A percentile compares a stretch with the other conserved stretches of the same genome.
Conservation (phyloP, 139 green algal species). For the Desmodesmus armatus region DNA sequence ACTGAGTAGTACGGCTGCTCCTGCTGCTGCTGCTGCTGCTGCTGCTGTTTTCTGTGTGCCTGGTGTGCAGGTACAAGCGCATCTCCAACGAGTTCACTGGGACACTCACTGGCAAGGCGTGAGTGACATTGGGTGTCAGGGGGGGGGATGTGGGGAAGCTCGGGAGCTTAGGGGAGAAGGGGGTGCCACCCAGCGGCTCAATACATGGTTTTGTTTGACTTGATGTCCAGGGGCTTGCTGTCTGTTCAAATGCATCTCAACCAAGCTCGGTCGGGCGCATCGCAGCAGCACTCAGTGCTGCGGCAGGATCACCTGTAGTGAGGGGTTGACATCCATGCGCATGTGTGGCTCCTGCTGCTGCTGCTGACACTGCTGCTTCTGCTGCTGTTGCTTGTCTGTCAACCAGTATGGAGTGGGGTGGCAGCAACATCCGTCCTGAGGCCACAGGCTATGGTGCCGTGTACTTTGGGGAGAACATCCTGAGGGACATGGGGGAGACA, state of each 20-base stretch:
- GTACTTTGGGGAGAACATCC: constrained; percentile 74
- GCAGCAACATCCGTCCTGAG: constrained; percentile 82
- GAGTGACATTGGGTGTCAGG: constrained; percentile 31
- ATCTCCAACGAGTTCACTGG: constrained; percentile 68
- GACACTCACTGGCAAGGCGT: constrained; percentile 84
- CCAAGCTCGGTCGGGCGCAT: too few relatives aligned
- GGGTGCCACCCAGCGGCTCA: too few relatives aligned
- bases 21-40: neutral
- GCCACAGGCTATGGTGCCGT: constrained; percentile 86
- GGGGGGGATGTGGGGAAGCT: too few relatives aligned
- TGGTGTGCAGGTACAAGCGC: constrained; percentile 68
- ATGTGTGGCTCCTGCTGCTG: neutral
- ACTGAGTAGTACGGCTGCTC: neutral
- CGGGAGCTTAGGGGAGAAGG: too few relatives aligned
- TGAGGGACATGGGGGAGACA: constrained; percentile 52
- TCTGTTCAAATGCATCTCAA: too few relatives aligned
- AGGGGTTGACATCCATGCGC: neutral
- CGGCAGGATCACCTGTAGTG: neutral
- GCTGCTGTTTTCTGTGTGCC: too few relatives aligned
- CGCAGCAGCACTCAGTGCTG: neutral
- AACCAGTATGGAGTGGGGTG: constrained; percentile 72
- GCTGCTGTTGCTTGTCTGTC: too few relatives aligned
- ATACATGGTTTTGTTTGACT: too few relatives aligned
- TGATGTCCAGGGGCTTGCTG: too few relatives aligned
- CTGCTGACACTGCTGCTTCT: too few relatives aligned